These are phyloP conservation scores for Gymnopus androsaceus DNA, from an alignment of 1,284 basidiomycete species.

Conservation along the genomic window DNA sequence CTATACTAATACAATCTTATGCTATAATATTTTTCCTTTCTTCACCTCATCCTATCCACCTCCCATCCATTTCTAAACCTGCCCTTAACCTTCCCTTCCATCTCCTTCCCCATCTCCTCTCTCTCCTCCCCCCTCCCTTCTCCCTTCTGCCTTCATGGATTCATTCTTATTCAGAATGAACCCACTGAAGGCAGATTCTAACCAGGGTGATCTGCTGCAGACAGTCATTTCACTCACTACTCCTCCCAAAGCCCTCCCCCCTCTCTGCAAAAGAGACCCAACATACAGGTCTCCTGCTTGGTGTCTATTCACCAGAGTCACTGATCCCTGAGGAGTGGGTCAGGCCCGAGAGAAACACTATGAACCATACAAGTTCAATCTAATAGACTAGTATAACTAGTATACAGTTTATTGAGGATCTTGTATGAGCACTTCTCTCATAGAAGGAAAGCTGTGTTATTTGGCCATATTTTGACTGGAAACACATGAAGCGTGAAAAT, in stretches of 20 bases:
- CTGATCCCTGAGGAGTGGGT: not conserved
- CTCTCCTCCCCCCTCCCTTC: not conserved
- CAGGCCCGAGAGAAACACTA: not conserved
- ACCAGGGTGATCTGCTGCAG: not conserved
- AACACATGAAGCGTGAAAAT: conserved; percentile 2
- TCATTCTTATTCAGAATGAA: not conserved
- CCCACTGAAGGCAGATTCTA: not conserved
- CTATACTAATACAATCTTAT: no score
- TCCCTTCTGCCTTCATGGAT: not conserved
- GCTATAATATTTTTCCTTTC: no score
- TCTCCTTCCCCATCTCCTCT: not conserved
- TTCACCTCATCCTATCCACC: no score
- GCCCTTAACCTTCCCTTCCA: not conserved
- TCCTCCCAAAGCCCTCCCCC: not conserved
- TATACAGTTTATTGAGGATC: not conserved
- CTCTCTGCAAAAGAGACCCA: conserved; percentile 2
- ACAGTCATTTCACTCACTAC: not conserved
- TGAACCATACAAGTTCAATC: not conserved
- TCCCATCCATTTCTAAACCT: no score
- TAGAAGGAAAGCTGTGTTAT: not conserved
- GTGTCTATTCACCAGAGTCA: conserved; percentile 6
- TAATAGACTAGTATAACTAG: not conserved
- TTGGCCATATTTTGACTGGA: not conserved
- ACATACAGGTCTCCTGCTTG: not conserved
- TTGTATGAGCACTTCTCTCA: not conserved